Conservation (phyloP, 352 stramenopile genomes). For the Peronosclerospora sorghi region DNA sequence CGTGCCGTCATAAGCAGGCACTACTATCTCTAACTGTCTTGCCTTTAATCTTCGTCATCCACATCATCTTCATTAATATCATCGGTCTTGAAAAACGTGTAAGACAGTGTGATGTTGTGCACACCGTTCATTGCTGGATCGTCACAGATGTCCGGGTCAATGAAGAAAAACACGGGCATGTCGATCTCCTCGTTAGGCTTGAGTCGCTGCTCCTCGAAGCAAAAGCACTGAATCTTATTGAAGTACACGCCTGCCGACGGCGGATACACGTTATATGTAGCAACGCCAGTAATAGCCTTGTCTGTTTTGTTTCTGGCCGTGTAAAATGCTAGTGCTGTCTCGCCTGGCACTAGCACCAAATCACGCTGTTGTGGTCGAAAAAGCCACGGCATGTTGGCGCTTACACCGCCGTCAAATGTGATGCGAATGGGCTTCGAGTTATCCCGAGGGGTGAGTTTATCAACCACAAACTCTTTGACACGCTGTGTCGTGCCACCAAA, state of each 20-base stretch:
- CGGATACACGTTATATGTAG: conserved; percentile 99
- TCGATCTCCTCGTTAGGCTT: conserved; percentile 96
- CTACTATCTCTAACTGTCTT: too few species aligned
- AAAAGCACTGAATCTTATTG: conserved; percentile 99
- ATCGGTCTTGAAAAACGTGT: conserved; percentile 97
- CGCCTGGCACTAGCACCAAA: conserved; percentile 89
- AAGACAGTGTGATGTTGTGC: conserved; percentile 96
- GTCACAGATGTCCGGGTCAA: conserved; percentile 97
- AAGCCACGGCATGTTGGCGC: conserved; percentile 92
- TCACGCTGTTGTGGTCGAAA: conserved; percentile 94
- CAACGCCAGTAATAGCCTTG: conserved; percentile 96
- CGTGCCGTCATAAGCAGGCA: too few species aligned
- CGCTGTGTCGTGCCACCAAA: conserved; percentile 92
- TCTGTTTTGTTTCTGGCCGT: conserved; percentile 95
- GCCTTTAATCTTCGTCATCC: conserved; percentile 54
- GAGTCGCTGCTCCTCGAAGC: conserved; percentile 98
- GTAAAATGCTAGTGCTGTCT: conserved; percentile 99
- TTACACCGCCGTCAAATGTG: conserved; percentile 93
- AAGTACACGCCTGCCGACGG: conserved; percentile 96
- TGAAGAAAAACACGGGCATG: conserved; percentile 99
- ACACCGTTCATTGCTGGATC: conserved; percentile 94
- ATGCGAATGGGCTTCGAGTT: conserved; percentile 91
- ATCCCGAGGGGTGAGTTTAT: conserved; percentile 85
- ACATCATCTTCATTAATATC: conserved; percentile 88
- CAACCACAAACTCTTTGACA: conserved; percentile 55